Base-by-base conservation (phyloP, 768 basidiomycete genomes). In the Tylopilus sp. region DNA sequence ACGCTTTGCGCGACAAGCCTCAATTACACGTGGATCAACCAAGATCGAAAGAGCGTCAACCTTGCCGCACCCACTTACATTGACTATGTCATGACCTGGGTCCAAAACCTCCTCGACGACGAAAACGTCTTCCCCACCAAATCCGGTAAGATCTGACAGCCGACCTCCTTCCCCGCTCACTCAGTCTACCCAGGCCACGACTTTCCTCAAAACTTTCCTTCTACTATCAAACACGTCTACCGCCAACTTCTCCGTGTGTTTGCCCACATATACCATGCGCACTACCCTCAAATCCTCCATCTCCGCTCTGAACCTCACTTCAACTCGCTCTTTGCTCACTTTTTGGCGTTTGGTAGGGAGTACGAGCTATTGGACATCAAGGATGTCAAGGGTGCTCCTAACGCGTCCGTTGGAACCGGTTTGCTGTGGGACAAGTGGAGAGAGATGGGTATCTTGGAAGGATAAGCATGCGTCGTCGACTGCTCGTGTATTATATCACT, bases 251-350 rank as follows among this genome's bases (percentile, higher is more conserved):
- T 98, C 50, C 90, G 95, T 43, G 89, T 98, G 57, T 98, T 98
- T 65, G 95, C 95, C 10, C 95, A 98, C 75, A 82, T 98, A 61
- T 98, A 98, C 68, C 88, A 98, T 67, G 89, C 91, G 9, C 95
- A 98, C 65, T 98, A 94, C 66, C 76, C 79, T 3, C 85, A 90
- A 59, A 88, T 98, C 64, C 81, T 98, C 21, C 93, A 98, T 64
- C 81, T 98, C 22, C 90, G 91, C 36, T 85, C 88, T 10, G 95
- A 98, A 65, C 91, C 91, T 0, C 94, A 95, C 68, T 95, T 95
- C 75, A 95, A 95, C 69, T 95, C 93, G 4, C 83, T 98, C 33
- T 98, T 98, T 69, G 95, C 95, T 0, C 95, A 98, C 71, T 99
- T 97, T 73, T 76, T 98, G 45, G 93, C 95, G 1, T 98, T 98